Evolutionary conservation across 495 filamentous ascomycete species (phyloP), one percentile per base, ranked within the genome.

Genomic region (Penicillium nucicola): DNA sequence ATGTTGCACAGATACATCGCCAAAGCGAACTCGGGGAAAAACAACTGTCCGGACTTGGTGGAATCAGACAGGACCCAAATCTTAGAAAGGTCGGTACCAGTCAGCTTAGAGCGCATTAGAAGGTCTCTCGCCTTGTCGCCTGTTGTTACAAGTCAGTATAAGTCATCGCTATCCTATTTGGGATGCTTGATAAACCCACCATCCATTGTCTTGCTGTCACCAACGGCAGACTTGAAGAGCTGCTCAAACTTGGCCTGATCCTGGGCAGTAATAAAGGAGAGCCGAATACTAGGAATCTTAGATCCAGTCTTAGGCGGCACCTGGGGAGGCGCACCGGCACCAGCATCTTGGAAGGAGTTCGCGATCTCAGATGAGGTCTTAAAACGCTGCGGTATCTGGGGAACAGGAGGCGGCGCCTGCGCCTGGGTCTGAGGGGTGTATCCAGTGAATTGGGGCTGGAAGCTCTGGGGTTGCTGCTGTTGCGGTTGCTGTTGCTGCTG

Each of bases 1-100:
- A 97, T 62, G 55, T 97, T 97, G 75, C 95, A 99, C 15, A 99
- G 85, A 63, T 99, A 99, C 95, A 99, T 96, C 35, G 95, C 90
- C 41, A 99, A 74, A 10, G 93, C 95, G 52, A 99, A 97, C 70
- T 99, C 95, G 22, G 95, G 95, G 70, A 99, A 99, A 55, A 96
- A 86, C 34, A 99, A 77, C 65, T 96, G 92, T 13, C 95, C 95
- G 4, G 92, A 92, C 72, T 92, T 92, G 9, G 95, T 99, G 2
- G 95, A 96, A 72, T 99, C 95, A 14, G 90, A 90, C n/a, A 99
- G 70, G 12, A 90, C 89, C 91, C 92, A 99, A 56, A 95, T 95
- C 62, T 88, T 86, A 15, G 86, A 90, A 59, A 93, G 74, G 51
- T 85, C 88, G 63, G 85, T 80, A 13, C 92, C 92, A 41, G 88